Evolutionary conservation across 202 grass and related monocot species (phyloP).

Genomic region (Schoenoplectus triqueter): DNA sequence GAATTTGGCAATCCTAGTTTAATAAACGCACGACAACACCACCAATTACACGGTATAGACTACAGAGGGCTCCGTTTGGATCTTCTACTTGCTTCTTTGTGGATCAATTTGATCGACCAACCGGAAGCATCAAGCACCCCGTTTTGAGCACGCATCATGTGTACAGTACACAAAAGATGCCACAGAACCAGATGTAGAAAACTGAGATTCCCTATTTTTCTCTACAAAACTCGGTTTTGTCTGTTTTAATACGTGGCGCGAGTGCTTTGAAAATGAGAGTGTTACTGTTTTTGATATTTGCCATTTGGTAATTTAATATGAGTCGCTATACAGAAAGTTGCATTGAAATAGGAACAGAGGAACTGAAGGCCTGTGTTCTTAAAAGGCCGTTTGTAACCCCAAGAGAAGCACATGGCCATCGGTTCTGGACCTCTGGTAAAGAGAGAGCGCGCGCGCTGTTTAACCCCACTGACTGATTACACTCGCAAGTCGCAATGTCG

Average conservation of each 20-base stretch:
- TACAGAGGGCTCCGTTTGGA: background rate
- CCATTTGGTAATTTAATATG: background rate
- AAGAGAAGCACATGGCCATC: background rate
- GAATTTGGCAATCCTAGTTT: background rate
- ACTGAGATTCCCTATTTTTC: background rate
- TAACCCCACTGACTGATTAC: background rate
- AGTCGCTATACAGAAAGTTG: background rate
- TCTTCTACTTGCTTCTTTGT: background rate
- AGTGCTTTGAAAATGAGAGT: background rate
- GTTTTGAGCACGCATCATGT: background rate
- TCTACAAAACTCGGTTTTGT: background rate
- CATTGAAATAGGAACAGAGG: background rate
- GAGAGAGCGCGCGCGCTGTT: slow-evolving; percentile 1
- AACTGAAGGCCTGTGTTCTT: background rate
- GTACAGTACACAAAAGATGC: background rate
- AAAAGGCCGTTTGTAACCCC: background rate
- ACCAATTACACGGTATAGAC: background rate
- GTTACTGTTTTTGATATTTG: background rate
- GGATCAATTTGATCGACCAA: background rate
- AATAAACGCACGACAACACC: background rate
- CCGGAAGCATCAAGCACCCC: no score
- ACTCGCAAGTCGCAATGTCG: background rate
- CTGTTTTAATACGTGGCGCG: slow-evolving; percentile 14
- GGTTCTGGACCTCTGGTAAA: background rate
- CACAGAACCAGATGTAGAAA: background rate